These are phyloP conservation scores for Otatea glauca DNA, from an alignment of 176 grass and related monocot species.

Conservation along the genomic window DNA sequence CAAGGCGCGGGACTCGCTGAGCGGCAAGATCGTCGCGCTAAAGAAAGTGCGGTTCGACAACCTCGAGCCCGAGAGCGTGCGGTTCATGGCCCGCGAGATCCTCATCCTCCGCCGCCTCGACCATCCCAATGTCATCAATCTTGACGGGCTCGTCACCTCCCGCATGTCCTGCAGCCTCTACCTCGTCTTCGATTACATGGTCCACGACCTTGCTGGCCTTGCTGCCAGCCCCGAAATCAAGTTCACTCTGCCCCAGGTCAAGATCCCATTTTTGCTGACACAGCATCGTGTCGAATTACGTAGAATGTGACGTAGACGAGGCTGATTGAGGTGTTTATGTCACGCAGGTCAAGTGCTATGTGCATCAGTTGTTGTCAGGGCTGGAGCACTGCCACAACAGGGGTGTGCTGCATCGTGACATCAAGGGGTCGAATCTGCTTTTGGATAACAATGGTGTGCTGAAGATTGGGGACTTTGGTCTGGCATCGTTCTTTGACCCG, in stretches of 20 bases:
- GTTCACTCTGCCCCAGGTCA: constrained; percentile 82
- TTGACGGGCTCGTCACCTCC: constrained; percentile 78
- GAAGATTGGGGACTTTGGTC: constrained; percentile 79
- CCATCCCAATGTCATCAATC: constrained; percentile 83
- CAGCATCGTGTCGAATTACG: neutral
- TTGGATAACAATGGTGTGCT: constrained; percentile 72
- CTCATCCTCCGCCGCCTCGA: constrained; percentile 77
- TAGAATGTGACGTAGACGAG: neutral
- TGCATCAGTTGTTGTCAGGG: constrained; percentile 81
- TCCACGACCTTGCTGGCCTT: constrained; percentile 81
- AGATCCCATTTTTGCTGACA: constrained; percentile 34
- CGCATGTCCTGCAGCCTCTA: constrained; percentile 91
- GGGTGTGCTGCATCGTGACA: constrained; percentile 78
- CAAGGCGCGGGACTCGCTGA: constrained; percentile 74
- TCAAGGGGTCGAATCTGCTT: constrained; percentile 79
- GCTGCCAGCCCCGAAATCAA: constrained; percentile 88
- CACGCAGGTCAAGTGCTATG: constrained; percentile 81
- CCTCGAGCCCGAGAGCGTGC: constrained; percentile 84
- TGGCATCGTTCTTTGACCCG: constrained; percentile 67
- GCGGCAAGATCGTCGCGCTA: constrained; percentile 80
- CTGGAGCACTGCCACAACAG: constrained; percentile 77
- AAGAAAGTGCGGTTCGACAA: constrained; percentile 94
- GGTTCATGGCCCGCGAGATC: constrained; percentile 91
- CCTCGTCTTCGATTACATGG: constrained; percentile 90
- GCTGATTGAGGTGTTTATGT: constrained; percentile 39